phyloP scores from a whole-genome alignment of 1,284 basidiomycete genomes.

The Irpex rosettiformis region DNA sequence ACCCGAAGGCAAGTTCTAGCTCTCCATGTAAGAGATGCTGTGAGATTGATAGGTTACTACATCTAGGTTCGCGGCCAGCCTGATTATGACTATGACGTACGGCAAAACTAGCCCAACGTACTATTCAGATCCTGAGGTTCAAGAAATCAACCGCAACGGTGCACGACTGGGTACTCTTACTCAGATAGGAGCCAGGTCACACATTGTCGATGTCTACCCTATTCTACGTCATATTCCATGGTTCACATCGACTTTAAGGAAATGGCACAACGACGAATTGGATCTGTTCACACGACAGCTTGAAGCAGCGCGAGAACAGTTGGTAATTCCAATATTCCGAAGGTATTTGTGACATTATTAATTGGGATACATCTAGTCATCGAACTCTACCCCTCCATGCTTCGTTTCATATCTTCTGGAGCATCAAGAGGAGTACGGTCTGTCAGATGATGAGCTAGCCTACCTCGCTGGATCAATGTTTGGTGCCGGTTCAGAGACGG shows the following conservation, averaged over 20 bases:
- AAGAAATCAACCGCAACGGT: constrained; percentile 45
- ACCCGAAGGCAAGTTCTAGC: constrained; percentile 37
- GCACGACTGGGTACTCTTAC: constrained; percentile 46
- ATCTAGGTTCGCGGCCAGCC: constrained; percentile 57
- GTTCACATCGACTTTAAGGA: constrained; percentile 51
- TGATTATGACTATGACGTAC: constrained; percentile 65
- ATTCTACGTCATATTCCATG: constrained; percentile 49
- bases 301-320: constrained; percentile 36
- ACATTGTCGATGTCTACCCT: constrained; percentile 57
- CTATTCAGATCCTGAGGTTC: constrained; percentile 55
- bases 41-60: not conserved
- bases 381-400: constrained; percentile 37
- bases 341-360: not conserved
- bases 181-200: constrained; percentile 44
- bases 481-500: constrained; percentile 64
- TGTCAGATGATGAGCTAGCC: constrained; percentile 52
- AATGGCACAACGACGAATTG: constrained; percentile 55
- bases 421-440: constrained; percentile 42
- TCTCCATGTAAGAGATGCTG: not conserved
- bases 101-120: constrained; percentile 49
- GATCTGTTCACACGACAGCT: constrained; percentile 50
- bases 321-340: constrained; percentile 28
- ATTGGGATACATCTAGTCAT: not conserved
- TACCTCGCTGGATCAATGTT: constrained; percentile 64
- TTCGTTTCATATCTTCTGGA: constrained; percentile 58